phyloP scores from a whole-genome alignment of 352 stramenopile genomes.

The Phytopythium litorale region DNA sequence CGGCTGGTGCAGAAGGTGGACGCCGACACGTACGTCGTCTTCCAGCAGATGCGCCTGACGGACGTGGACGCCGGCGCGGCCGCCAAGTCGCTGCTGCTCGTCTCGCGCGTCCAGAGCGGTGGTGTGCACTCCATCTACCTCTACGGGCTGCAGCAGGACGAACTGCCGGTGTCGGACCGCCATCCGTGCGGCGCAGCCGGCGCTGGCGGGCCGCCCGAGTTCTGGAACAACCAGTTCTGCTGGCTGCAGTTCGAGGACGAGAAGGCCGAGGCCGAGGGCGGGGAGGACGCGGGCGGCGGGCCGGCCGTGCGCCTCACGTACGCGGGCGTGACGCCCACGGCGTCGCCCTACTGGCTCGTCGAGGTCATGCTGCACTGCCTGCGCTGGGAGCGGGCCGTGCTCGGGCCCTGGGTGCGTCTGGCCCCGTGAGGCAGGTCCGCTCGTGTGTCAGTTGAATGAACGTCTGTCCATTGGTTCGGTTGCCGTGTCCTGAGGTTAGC shows the following conservation, averaged over 20 bases:
- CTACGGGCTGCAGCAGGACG: background rate
- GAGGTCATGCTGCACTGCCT: conserved; percentile 36
- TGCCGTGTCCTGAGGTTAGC: too few species aligned
- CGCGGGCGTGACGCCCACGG: conserved; percentile 25
- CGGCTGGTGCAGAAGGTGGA: conserved; percentile 29
- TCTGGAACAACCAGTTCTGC: conserved; percentile 12
- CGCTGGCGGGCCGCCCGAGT: background rate
- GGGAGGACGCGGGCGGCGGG: background rate
- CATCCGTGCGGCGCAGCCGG: background rate
- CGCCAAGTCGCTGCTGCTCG: conserved; percentile 5
- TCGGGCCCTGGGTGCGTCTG: conserved; percentile 16
- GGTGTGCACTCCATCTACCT: background rate
- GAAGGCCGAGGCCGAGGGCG: conserved; percentile 21
- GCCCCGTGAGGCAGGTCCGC: too few species aligned
- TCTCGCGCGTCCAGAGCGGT: conserved; percentile 1
- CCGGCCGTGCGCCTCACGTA: conserved; percentile 12
- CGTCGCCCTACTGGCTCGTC: conserved; percentile 35
- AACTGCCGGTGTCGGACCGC: background rate
- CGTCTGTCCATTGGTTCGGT: too few species aligned
- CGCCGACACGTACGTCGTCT: conserved; percentile 21
- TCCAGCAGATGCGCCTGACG: conserved; percentile 8
- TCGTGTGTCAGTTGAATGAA: too few species aligned
- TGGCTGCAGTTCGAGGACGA: conserved; percentile 31
- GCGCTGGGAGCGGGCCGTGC: conserved; percentile 34
- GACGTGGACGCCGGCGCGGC: background rate